These are phyloP conservation scores for Tilletia indica DNA, from an alignment of 1,284 basidiomycete genomes.

Conservation along the genomic window DNA sequence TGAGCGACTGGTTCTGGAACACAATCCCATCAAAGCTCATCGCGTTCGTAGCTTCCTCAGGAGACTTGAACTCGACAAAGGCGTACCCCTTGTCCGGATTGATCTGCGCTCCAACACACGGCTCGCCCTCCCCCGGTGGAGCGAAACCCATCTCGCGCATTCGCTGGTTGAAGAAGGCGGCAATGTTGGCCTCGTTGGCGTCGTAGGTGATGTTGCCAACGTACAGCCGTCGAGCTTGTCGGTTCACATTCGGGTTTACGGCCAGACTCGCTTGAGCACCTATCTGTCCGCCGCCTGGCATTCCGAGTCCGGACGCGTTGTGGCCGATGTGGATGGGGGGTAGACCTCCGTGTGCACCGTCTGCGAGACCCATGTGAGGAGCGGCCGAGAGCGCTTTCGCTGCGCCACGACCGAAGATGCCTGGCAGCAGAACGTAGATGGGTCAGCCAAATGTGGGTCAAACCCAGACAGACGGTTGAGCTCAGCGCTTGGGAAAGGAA, in stretches of 20 bases:
- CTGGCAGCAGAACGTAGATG: slow-evolving; percentile 57
- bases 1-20: slow-evolving; percentile 84
- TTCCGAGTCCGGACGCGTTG: slow-evolving; percentile 24
- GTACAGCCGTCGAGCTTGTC: slow-evolving; percentile 90
- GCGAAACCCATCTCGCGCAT: slow-evolving; percentile 76
- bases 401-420: slow-evolving; percentile 69
- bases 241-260: slow-evolving; percentile 45
- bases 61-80: slow-evolving; percentile 86
- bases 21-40: slow-evolving; percentile 96
- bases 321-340: slow-evolving; percentile 67
- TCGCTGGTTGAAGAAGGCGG: slow-evolving; percentile 89
- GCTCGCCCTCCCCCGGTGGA: slow-evolving; percentile 63
- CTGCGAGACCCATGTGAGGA: slow-evolving; percentile 54
- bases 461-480: neutral
- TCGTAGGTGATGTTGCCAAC: slow-evolving; percentile 91
- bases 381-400: slow-evolving; percentile 35
- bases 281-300: slow-evolving; percentile 21
- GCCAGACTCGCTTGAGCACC: slow-evolving; percentile 15
- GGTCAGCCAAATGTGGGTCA: neutral
- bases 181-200: slow-evolving; percentile 83
- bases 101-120: slow-evolving; percentile 86
- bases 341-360: slow-evolving; percentile 70
- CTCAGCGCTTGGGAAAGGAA: no score
- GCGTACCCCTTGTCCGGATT: slow-evolving; percentile 98
- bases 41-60: slow-evolving; percentile 91